A percentile compares a stretch with the other conserved stretches of the same genome.
Conservation (phyloP, 2,329 filamentous ascomycete genomes). For the Conoideocrella luteorostrata region DNA sequence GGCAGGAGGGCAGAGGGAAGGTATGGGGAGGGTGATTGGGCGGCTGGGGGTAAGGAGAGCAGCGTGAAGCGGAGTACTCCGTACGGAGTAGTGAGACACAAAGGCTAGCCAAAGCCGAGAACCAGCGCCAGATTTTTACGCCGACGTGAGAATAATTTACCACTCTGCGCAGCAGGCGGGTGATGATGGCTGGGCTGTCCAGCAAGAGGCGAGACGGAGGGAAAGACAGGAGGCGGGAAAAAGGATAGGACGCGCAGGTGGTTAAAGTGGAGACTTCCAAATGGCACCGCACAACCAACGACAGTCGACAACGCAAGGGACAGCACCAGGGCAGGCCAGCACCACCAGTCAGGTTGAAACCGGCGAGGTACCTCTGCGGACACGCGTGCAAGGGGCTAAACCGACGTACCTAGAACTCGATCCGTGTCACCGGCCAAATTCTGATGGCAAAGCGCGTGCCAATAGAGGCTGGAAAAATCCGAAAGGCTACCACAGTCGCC, state of each 20-base stretch:
- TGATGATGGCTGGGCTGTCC: neutral
- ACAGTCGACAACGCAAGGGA: no score
- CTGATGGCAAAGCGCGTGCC: conserved; percentile 3
- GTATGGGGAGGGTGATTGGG: conserved; percentile 6
- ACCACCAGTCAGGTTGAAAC: conserved; percentile 1
- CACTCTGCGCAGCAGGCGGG: no score
- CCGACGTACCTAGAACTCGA: conserved; percentile 2
- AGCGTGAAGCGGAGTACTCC: conserved; percentile 4
- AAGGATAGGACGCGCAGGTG: conserved; percentile 1
- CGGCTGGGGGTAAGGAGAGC: neutral
- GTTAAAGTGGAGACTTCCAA: neutral
- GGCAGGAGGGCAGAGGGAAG: neutral
- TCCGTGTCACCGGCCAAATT: conserved; percentile 3
- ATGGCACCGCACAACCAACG: no score
- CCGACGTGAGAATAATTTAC: no score
- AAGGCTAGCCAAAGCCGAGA: neutral
- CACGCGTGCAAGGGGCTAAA: neutral
- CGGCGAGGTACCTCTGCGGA: neutral
- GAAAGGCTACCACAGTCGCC: neutral
- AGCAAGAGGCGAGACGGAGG: neutral
- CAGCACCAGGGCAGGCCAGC: neutral
- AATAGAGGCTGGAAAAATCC: neutral
- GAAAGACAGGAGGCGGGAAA: neutral
- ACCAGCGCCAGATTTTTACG: no score
- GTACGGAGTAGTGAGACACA: neutral